Evolutionary conservation across 768 basidiomycete species (phyloP), one percentile per base, ranked within the genome.

Genomic region (Mycena pura): DNA sequence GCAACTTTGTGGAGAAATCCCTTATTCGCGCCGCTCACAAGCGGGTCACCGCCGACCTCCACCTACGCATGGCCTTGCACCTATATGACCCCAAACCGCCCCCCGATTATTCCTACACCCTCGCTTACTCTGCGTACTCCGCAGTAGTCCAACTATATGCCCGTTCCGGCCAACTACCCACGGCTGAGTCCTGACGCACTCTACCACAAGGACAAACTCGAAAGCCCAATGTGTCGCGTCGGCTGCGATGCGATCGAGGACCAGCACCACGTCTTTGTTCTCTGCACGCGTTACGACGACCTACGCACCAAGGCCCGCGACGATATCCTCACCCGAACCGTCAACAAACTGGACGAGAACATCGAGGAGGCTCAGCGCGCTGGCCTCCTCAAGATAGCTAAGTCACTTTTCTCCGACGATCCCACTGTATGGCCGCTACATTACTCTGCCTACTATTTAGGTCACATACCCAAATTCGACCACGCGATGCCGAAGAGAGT

Each of bases 91-190:
- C 39, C 2, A 31, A 10, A 17, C n/a, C 50, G 11, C 68, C 62
- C n/a, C 70, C 65, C 15, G 28, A 59, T 5, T 66, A 56, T 43
- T 54, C 61, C 0, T 71, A 72, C 38, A 24, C 61, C 6, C 38
- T 25, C 11, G 62, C 70, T 0, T 39, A 43, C 8, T 70, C 66
- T 0, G 68, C 68, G 1, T 66, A 68, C 22, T 69, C 69, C 0
- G 66, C 66, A 1, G n/a, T 68, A 2, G 53, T 71, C 6, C 71
- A 70, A 19, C 47, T 70, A 1, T 72, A 68, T 29, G 55, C 63
- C 11, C 28, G 65, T 17, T 68, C 72, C 3, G 58, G 63, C 1
- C 72, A 73, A 38, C 59, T 69, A 0, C 45, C 68, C 17, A 72
- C 68, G 0, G 64, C 65, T 5, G 53, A 54, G 13, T 1, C 45